phyloP scores from a whole-genome alignment of 352 stramenopile genomes.

The Phytophthora foliorum region DNA sequence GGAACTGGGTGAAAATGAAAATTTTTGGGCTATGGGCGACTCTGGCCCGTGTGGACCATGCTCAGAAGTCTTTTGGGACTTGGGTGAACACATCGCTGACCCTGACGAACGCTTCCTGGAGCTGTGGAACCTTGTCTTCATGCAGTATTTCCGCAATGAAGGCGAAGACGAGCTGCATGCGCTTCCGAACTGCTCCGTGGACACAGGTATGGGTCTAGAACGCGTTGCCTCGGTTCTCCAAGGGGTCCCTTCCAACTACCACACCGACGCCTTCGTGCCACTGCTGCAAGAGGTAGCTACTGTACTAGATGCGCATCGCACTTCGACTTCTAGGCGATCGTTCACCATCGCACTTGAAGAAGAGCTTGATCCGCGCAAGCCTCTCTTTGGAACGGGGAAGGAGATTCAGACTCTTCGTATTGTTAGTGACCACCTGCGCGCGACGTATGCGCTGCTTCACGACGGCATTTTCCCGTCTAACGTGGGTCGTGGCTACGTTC shows the following conservation, averaged over 20 bases:
- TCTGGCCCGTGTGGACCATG: conserved; percentile 95
- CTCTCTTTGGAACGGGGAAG: conserved; percentile 55
- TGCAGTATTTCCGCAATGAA: conserved; percentile 96
- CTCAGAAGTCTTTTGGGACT: conserved; percentile 97
- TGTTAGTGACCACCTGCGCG: conserved; percentile 96
- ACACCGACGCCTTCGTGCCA: conserved; percentile 97
- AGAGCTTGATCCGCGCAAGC: conserved; percentile 53
- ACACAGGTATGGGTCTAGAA: conserved; percentile 98
- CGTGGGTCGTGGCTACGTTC: conserved; percentile 96
- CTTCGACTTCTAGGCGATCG: conserved; percentile 16
- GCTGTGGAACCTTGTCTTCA: conserved; percentile 99
- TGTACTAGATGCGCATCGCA: conserved; percentile 53
- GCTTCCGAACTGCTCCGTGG: conserved; percentile 94
- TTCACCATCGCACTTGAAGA: conserved; percentile 54
- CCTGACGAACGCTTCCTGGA: conserved; percentile 89
- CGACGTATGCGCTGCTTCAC: conserved; percentile 94
- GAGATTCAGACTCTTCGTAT: conserved; percentile 88
- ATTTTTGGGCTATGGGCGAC: conserved; percentile 98
- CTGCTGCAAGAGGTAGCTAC: conserved; percentile 68
- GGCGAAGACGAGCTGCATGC: conserved; percentile 76
- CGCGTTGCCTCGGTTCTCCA: conserved; percentile 96
- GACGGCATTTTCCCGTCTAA: conserved; percentile 97
- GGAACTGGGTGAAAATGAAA: conserved; percentile 91
- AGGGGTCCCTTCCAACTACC: conserved; percentile 95
- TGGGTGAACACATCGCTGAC: conserved; percentile 83